Conservation (phyloP, 148 eudicot species). For the Fallopia convolvulus region DNA sequence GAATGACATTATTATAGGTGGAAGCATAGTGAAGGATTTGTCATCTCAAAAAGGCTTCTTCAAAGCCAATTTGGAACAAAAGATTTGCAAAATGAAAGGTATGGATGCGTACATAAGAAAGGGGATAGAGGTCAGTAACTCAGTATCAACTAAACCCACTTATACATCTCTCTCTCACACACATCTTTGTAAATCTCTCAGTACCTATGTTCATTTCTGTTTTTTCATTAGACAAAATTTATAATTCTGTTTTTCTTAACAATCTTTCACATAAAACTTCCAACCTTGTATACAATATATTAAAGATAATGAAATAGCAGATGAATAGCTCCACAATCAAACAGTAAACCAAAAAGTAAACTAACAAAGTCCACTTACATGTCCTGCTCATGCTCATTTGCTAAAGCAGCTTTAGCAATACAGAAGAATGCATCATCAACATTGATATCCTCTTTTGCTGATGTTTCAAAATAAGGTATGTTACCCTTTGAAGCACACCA, state of each 20-base stretch:
- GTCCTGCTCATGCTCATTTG: conserved; percentile 64
- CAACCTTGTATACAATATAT: not conserved
- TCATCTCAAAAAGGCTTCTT: not conserved
- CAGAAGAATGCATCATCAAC: conserved; percentile 66
- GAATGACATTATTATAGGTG: not conserved
- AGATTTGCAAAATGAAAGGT: not conserved
- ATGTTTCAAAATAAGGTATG: conserved; percentile 72
- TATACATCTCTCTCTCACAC: not conserved
- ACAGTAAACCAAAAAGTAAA: not conserved
- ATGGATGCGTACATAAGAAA: not conserved
- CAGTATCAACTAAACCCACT: not conserved
- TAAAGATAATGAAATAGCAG: not conserved
- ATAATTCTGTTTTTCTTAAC: not conserved
- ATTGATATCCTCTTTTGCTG: conserved; percentile 74
- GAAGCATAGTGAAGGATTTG: not conserved
- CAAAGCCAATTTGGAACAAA: not conserved
- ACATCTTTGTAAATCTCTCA: not conserved
- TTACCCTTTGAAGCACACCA: conserved; percentile 76
- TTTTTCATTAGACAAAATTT: not conserved
- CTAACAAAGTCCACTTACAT: conserved; percentile 39
- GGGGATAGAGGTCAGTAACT: not conserved
- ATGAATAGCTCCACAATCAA: not conserved
- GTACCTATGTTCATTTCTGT: not conserved
- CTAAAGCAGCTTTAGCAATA: conserved; percentile 65
- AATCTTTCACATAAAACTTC: not conserved